phyloP scores from a whole-genome alignment of 2,329 filamentous ascomycete genomes.

The Apiospora phragmitis region DNA sequence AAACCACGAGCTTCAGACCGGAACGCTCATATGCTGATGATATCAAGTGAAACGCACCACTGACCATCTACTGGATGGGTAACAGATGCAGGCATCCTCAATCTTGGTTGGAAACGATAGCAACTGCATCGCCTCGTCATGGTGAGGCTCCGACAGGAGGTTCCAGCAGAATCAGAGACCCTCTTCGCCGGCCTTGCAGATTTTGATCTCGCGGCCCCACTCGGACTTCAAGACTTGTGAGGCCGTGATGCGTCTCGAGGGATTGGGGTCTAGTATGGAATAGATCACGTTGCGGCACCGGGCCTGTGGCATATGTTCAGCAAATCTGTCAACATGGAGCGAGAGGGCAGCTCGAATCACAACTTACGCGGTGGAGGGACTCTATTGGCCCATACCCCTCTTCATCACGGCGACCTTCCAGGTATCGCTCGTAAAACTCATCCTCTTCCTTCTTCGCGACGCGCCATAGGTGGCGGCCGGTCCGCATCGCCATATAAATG shows the following conservation, averaged over 20 bases:
- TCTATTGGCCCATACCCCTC: conserved; percentile 97
- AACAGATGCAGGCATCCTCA: neutral
- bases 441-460: conserved; percentile 97
- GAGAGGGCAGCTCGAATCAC: conserved; percentile 9
- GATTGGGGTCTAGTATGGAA: conserved; percentile 95
- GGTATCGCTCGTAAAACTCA: conserved; percentile 93
- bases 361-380: conserved; percentile 85
- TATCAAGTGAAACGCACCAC: neutral
- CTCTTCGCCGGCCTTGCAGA: conserved; percentile 96
- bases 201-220: conserved; percentile 96
- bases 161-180: conserved; percentile 64
- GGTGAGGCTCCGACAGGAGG: neutral
- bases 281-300: conserved; percentile 99
- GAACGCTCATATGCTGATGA: conserved; percentile 8
- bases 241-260: conserved; percentile 86
- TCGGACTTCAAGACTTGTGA: conserved; percentile 97
- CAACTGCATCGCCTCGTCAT: neutral
- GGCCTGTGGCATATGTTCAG: conserved; percentile 57
- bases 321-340: conserved; percentile 23
- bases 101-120: conserved; percentile 1
- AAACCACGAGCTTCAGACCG: conserved; percentile 9
- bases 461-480: conserved; percentile 92
- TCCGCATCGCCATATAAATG: conserved; percentile 99
- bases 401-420: conserved; percentile 90
- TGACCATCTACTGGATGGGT: conserved; percentile 14